Conservation (phyloP, 345 rosid genomes). For the Eucalyptus lansdowneana region DNA sequence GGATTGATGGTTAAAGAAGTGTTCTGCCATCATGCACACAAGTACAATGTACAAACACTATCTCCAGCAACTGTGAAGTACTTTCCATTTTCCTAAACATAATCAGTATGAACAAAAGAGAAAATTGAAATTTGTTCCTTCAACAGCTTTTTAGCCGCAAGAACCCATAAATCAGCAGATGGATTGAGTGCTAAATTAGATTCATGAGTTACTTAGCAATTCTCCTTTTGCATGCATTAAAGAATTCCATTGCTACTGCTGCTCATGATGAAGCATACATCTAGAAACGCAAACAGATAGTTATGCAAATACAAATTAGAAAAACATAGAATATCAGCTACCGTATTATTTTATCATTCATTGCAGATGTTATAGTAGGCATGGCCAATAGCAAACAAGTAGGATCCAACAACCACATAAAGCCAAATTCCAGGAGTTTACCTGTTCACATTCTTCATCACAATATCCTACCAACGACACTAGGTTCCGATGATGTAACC, state of each 20-base stretch:
- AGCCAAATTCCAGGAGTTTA: not conserved
- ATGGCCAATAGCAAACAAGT: not conserved
- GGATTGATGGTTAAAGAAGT: not conserved
- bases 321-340: not conserved
- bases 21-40: not conserved
- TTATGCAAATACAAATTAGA: not conserved
- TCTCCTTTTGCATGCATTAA: not conserved
- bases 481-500: conserved; percentile 81
- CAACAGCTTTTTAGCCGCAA: not conserved
- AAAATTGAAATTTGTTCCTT: not conserved
- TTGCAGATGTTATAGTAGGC: not conserved
- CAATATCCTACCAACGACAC: conserved; percentile 84
- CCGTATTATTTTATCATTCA: not conserved
- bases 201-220: not conserved
- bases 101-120: not conserved
- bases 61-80: not conserved
- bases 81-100: not conserved
- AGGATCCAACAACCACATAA: not conserved
- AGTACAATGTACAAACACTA: not conserved
- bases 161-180: not conserved
- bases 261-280: not conserved
- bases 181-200: not conserved
- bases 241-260: not conserved
- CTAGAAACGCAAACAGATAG: not conserved
- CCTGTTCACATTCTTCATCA: conserved; percentile 91